phyloP scores from a whole-genome alignment of 495 filamentous ascomycete species.

The Neurospora sp. region DNA sequence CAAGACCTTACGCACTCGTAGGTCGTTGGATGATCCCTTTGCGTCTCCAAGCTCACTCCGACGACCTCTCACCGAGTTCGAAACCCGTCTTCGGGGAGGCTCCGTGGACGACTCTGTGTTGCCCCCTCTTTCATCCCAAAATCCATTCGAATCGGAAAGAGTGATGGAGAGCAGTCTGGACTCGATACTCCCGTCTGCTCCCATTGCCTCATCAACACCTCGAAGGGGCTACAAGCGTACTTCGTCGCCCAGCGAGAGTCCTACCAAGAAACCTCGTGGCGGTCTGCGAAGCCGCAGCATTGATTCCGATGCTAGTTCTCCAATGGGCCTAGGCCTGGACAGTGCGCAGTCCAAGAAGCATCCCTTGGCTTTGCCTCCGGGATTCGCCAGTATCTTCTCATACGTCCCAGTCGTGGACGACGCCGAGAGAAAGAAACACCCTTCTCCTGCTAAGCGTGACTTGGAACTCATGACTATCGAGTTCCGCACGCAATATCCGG shows the following conservation, averaged over 20 bases:
- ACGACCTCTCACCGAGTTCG: constrained; percentile 6
- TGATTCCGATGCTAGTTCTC: background rate
- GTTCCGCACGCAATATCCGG: background rate
- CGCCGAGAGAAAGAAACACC: constrained; percentile 4
- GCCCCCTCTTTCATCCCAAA: background rate
- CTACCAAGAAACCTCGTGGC: constrained; percentile 2
- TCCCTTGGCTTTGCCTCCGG: background rate
- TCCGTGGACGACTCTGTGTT: constrained; percentile 3
- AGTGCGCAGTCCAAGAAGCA: background rate
- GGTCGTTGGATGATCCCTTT: constrained; percentile 23
- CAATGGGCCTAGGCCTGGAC: too few relatives aligned
- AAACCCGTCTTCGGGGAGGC: constrained; percentile 6
- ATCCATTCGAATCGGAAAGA: constrained; percentile 8
- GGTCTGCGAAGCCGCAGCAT: background rate
- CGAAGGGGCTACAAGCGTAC: background rate
- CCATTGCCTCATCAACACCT: constrained; percentile 6
- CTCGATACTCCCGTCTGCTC: constrained; percentile 1
- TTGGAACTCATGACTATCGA: constrained; percentile 3
- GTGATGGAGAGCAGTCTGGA: constrained; percentile 5
- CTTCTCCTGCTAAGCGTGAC: constrained; percentile 1
- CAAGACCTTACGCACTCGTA: constrained; percentile 8
- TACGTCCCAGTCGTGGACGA: constrained; percentile 2
- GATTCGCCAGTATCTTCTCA: background rate
- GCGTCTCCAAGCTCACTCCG: constrained; percentile 7
- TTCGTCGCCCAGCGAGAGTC: background rate